phyloP scores from a whole-genome alignment of 2,329 filamentous ascomycete species.

The Sporothrix pseudoabietina region DNA sequence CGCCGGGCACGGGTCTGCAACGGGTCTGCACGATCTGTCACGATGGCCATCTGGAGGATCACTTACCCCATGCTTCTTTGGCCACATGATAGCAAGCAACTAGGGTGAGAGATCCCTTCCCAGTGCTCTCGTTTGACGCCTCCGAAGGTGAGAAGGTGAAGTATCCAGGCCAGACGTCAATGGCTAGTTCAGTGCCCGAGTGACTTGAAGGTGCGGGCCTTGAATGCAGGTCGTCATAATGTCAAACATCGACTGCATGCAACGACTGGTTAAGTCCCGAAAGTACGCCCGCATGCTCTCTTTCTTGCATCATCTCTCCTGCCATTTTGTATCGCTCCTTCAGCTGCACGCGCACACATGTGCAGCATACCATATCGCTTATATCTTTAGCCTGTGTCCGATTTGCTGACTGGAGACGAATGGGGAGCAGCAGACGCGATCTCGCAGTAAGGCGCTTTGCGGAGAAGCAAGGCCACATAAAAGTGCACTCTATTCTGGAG shows the following conservation, averaged over 20 bases:
- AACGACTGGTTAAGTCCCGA: background rate
- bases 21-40: constrained; percentile 26
- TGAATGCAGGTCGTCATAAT: background rate
- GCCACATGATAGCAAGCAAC: constrained; percentile 23
- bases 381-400: background rate
- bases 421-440: constrained; percentile 25
- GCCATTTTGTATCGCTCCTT: background rate
- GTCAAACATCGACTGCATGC: background rate
- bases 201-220: constrained; percentile 10
- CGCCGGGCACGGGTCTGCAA: constrained; percentile 19
- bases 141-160: no score
- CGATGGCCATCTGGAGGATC: constrained; percentile 18
- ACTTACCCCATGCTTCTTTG: constrained; percentile 14
- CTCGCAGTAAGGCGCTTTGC: constrained; percentile 25
- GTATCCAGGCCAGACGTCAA: background rate
- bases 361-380: background rate
- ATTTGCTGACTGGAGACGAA: constrained; percentile 7
- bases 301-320: constrained; percentile 8
- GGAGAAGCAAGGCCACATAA: constrained; percentile 15
- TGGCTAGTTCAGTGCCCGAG: background rate
- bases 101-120: background rate
- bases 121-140: background rate
- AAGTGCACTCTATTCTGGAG: background rate
- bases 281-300: background rate
- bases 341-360: background rate